phyloP scores from a whole-genome alignment of 805 yeast species.

The Tetrapisispora fleetii region DNA sequence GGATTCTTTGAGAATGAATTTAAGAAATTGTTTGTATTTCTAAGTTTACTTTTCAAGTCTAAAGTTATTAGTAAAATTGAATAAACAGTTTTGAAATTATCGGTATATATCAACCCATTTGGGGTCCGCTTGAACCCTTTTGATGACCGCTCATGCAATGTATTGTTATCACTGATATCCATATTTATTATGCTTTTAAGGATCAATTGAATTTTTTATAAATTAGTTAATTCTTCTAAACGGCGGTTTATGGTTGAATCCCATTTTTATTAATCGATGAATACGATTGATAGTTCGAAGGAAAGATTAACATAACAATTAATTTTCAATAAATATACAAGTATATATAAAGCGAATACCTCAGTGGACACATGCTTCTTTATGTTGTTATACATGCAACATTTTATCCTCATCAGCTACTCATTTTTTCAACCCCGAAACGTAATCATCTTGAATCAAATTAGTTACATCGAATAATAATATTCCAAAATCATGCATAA shows the following conservation, averaged over 20 bases:
- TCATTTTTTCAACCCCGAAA: not conserved
- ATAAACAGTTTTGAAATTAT: conserved; percentile 52
- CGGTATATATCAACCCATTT: conserved; percentile 41
- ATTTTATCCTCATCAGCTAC: not conserved
- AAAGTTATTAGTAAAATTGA: conserved; percentile 41
- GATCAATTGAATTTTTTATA: not conserved
- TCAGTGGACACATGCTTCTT: not conserved
- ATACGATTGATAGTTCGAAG: not conserved
- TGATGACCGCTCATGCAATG: conserved; percentile 35
- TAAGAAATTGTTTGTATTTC: conserved; percentile 16
- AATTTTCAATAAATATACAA: no score
- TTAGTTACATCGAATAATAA: not conserved
- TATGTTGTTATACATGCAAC: not conserved
- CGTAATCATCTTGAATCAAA: not conserved
- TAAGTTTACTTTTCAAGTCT: conserved; percentile 26
- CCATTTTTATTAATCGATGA: not conserved
- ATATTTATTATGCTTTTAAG: not conserved
- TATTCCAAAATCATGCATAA: no score
- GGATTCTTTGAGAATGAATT: conserved; percentile 24
- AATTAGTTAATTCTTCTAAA: no score
- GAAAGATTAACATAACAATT: not conserved
- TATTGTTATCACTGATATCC: conserved; percentile 4
- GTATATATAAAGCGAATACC: no score
- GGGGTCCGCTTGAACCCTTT: conserved; percentile 42
- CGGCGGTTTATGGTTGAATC: not conserved